These are phyloP conservation scores for Aspergillus fischeri DNA, from an alignment of 2,329 filamentous ascomycete species.

Conservation along the genomic window DNA sequence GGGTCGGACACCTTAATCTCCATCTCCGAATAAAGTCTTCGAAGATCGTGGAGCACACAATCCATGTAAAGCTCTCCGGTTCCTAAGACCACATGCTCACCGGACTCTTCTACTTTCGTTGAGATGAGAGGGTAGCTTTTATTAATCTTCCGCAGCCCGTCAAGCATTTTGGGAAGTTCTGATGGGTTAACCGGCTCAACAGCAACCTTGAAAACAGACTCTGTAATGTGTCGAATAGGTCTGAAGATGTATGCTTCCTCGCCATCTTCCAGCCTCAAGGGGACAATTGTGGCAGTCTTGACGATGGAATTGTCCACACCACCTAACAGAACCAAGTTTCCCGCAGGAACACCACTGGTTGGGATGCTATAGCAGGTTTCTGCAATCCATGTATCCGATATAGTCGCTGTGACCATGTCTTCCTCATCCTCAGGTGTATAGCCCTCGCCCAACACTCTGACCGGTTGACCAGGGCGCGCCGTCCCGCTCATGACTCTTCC, in stretches of 20 bases:
- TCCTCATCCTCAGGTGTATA: conserved; percentile 97
- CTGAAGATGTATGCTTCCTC: conserved; percentile 96
- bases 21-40: conserved; percentile 95
- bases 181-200: conserved; percentile 98
- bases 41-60: conserved; percentile 91
- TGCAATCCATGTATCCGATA: conserved; percentile 82
- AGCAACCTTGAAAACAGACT: conserved; percentile 95
- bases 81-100: conserved; percentile 90
- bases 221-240: conserved; percentile 88
- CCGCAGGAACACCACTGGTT: conserved; percentile 86
- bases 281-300: conserved; percentile 89
- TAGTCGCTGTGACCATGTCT: conserved; percentile 85
- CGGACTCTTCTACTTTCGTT: conserved; percentile 96
- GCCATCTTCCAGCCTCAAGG: conserved; percentile 72
- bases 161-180: conserved; percentile 96
- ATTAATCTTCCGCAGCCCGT: conserved; percentile 92
- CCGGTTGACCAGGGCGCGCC: conserved; percentile 72
- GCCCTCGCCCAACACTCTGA: conserved; percentile 88
- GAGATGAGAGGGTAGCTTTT: conserved; percentile 95
- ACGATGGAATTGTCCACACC: conserved; percentile 98
- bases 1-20: conserved; percentile 98
- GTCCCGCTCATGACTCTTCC: conserved; percentile 92
- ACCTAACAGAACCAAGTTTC: conserved; percentile 86
- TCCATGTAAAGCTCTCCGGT: conserved; percentile 99
- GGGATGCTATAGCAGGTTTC: conserved; percentile 92